phyloP scores from a whole-genome alignment of 768 basidiomycete species.

The Boletus huronensis region DNA sequence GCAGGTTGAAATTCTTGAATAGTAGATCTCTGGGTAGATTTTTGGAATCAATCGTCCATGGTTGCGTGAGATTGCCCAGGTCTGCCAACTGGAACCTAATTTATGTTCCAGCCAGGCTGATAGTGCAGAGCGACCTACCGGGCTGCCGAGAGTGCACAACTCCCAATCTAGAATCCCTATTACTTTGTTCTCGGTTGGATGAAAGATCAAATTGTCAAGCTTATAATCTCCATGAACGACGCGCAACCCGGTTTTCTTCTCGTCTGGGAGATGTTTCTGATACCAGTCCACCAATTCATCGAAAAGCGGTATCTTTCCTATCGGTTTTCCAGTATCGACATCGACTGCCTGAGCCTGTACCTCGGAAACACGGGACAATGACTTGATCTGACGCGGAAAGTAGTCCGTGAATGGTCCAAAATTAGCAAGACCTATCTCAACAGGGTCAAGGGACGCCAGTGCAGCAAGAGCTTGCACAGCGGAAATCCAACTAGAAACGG shows the following conservation, averaged over 20 bases:
- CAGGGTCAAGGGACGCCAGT: constrained; percentile 62
- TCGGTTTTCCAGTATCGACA: constrained; percentile 53
- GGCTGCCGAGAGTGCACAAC: constrained; percentile 89
- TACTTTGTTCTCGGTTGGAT: constrained; percentile 85
- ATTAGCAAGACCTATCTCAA: constrained; percentile 58
- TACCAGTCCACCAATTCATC: constrained; percentile 78
- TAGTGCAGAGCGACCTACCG: constrained; percentile 48
- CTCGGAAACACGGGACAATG: constrained; percentile 76
- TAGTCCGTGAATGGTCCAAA: constrained; percentile 78
- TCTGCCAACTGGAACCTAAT: constrained; percentile 65
- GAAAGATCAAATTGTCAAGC: constrained; percentile 95
- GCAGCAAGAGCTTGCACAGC: constrained; percentile 68
- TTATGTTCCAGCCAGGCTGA: not conserved
- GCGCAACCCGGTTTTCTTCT: constrained; percentile 67
- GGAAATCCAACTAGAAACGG: constrained; percentile 63
- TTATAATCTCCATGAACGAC: constrained; percentile 98
- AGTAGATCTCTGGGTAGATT: constrained; percentile 32
- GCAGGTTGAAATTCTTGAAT: constrained; percentile 17
- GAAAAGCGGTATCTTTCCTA: constrained; percentile 74
- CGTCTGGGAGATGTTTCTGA: constrained; percentile 67
- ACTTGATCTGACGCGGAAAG: constrained; percentile 92
- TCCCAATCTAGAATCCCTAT: constrained; percentile 99
- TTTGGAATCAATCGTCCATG: constrained; percentile 61
- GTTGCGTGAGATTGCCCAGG: constrained; percentile 84
- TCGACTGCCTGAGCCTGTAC: constrained; percentile 71